Evolutionary conservation across 1,284 basidiomycete genomes (phyloP), one percentile per base, ranked within the genome.

Genomic region (Volvariella surrecta): DNA sequence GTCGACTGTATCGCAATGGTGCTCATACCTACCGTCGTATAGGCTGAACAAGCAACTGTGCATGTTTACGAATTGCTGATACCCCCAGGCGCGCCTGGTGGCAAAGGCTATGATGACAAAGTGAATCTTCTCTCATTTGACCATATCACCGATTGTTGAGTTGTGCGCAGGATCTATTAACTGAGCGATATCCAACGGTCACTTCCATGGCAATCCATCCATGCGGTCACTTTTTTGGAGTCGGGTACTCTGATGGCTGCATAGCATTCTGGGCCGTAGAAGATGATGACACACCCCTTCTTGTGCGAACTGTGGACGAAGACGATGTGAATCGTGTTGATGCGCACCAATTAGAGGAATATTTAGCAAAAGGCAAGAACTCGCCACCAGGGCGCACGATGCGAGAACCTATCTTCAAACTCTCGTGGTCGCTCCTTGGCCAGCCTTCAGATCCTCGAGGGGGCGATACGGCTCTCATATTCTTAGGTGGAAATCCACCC

Each of bases 241-340:
- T 77, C 32, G 87, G 88, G 1, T 79, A 95, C 58, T 72, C 77
- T n/a, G 92, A 97, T 59, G 92, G 92, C 7, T 83, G 79, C 40
- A 74, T 97, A 38, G 78, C 86, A 3, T 90, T 95, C 59, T 95
- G 91, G 87, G 81, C 84, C 1, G 67, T 85, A 3, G 80, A 86
- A 37, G 89, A 95, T 49, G 77, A 86, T 52, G 82, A 87, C 49
- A 78, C 80, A 47, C 91, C 91, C 0, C 64, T 96, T 20, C 70
- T 83, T 51, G 87, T 92, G 6, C 73, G 87, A 37, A 91, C 89
- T 0, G 59, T 91, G 16, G 73, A 79, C 32, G 63, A 66, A 6
- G 53, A 69, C 9, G 71, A 82, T 49, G 69, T 81, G 16, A 67
- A 79, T 51, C 46, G 66, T 15, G 66, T 79, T 13, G 66, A 82